A percentile compares a stretch with the other conserved stretches of the same genome.
Evolutionary conservation across 495 filamentous ascomycete species (phyloP).

Genomic region (Neurospora pannonica): DNA sequence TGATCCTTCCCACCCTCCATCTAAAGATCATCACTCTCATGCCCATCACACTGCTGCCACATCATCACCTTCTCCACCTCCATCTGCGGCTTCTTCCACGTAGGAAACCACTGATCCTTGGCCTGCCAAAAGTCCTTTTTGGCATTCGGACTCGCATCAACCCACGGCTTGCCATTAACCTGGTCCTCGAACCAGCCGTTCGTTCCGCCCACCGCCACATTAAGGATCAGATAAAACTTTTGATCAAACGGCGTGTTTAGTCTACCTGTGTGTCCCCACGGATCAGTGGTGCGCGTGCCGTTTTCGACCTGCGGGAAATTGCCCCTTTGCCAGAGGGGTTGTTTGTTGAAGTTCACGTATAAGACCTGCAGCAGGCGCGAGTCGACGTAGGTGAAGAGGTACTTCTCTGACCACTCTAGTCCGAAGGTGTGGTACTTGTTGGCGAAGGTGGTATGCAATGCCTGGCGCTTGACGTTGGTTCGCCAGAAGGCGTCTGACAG

Average conservation of each 20-base stretch:
- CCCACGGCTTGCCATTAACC: conserved; percentile 65
- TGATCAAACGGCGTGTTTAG: conserved; percentile 70
- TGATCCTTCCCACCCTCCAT: too few species aligned
- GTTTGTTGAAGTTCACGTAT: conserved; percentile 64
- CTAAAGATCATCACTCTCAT: conserved; percentile 31
- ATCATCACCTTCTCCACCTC: conserved; percentile 66
- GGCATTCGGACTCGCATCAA: conserved; percentile 55
- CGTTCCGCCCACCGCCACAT: conserved; percentile 72
- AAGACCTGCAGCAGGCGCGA: conserved; percentile 68
- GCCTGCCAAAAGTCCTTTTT: conserved; percentile 66
- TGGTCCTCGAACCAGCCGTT: conserved; percentile 81
- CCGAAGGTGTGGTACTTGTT: conserved; percentile 62
- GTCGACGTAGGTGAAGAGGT: conserved; percentile 80
- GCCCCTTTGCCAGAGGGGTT: conserved; percentile 64
- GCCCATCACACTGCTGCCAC: conserved; percentile 62
- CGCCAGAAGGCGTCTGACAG: conserved; percentile 62
- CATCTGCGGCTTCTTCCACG: conserved; percentile 65
- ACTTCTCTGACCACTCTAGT: conserved; percentile 80
- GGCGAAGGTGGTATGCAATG: conserved; percentile 71
- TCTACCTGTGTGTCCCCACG: conserved; percentile 56
- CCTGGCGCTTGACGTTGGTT: conserved; percentile 63
- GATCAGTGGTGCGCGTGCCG: conserved; percentile 55
- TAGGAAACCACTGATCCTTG: conserved; percentile 58
- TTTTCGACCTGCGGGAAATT: conserved; percentile 59
- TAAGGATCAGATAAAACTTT: conserved; percentile 71